A percentile compares a stretch with the other conserved stretches of the same genome.
Conservation (phyloP, 2,329 filamentous ascomycete species). For the Nakataea oryzae region DNA sequence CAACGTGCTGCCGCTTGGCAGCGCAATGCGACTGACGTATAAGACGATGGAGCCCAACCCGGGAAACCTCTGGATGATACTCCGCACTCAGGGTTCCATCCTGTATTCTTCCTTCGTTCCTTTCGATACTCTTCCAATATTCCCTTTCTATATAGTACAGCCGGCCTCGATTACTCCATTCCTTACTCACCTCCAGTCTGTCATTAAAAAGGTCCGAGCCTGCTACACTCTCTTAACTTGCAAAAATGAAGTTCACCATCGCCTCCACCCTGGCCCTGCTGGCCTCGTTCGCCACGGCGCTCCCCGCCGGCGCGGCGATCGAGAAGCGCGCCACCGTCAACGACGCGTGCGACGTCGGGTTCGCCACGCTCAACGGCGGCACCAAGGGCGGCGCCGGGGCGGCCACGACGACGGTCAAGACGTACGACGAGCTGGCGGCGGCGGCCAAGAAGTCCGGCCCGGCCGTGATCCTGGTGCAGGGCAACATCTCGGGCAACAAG, state of each 20-base stretch:
- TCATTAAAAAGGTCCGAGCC: not conserved
- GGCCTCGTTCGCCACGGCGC: not conserved
- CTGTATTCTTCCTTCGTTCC: not conserved
- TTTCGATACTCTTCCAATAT: not conserved
- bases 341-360: conserved; percentile 23
- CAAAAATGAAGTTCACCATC: conserved; percentile 4
- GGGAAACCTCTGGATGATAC: not conserved
- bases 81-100: not conserved
- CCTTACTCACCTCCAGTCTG: not conserved
- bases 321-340: conserved; percentile 3
- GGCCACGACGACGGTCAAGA: conserved; percentile 41
- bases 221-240: not conserved
- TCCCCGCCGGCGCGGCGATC: not conserved
- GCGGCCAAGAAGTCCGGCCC: conserved; percentile 35
- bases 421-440: conserved; percentile 34
- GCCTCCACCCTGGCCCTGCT: not conserved
- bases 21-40: not conserved
- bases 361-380: conserved; percentile 34
- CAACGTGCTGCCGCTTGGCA: not conserved
- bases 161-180: not conserved
- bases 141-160: not conserved
- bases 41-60: not conserved
- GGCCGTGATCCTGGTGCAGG: conserved; percentile 33
- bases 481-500: conserved; percentile 28
- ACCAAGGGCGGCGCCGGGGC: conserved; percentile 46